A percentile compares a stretch with the other conserved stretches of the same genome.
These are phyloP conservation scores for Acer yangbiense DNA, from an alignment of 345 rosid species.

Conservation along the genomic window DNA sequence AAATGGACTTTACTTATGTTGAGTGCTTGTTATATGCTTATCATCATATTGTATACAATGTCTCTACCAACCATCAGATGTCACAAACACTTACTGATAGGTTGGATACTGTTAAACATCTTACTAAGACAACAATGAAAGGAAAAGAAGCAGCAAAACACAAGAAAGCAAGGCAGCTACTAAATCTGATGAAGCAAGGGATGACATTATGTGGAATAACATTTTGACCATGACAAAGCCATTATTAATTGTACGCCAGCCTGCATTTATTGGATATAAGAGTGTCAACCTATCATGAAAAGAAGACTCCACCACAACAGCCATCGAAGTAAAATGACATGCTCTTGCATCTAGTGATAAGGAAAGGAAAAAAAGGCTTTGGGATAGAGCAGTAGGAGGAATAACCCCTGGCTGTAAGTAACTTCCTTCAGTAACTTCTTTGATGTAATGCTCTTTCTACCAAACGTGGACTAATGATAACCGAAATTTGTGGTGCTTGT, in stretches of 20 bases:
- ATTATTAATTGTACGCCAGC: conserved; percentile 66
- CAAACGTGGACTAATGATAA: conserved; percentile 13
- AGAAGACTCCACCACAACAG: conserved; percentile 58
- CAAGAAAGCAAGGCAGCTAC: too few species aligned
- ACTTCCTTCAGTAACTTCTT: conserved; percentile 26
- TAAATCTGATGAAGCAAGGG: conserved; percentile 87
- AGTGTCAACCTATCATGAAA: conserved; percentile 91
- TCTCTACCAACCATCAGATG: conserved; percentile 57
- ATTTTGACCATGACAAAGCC: conserved; percentile 79
- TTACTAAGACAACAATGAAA: conserved; percentile 88
- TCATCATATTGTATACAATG: conserved; percentile 95
- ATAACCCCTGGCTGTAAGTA: conserved; percentile 62
- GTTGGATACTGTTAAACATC: conserved; percentile 77
- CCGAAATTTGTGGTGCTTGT: neutral
- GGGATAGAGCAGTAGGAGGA: conserved; percentile 85
- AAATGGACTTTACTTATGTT: conserved; percentile 89
- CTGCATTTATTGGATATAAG: conserved; percentile 86
- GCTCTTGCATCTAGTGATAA: conserved; percentile 49
- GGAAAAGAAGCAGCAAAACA: conserved; percentile 61
- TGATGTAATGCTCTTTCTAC: conserved; percentile 21
- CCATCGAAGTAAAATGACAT: conserved; percentile 76
- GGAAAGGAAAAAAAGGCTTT: conserved; percentile 63
- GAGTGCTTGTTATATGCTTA: conserved; percentile 87
- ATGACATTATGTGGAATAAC: conserved; percentile 82
- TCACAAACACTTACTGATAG: conserved; percentile 86